Conservation (phyloP, 2,329 filamentous ascomycete species). For the Acephala macrosclerotiorum region DNA sequence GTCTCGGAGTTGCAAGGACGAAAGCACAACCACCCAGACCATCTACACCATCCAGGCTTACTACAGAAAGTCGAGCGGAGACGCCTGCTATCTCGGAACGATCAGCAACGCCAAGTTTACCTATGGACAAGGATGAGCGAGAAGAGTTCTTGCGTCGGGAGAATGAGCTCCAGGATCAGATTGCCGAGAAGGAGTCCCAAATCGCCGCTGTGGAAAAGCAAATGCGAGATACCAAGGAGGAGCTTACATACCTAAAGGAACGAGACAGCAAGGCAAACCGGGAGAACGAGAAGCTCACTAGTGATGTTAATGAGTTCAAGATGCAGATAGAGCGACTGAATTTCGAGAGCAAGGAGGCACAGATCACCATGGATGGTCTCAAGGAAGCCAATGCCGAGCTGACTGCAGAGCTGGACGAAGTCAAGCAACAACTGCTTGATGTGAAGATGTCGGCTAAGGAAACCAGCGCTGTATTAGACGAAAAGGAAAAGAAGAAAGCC, state of each 20-base stretch:
- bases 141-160: constrained; percentile 95
- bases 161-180: constrained; percentile 96
- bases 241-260: constrained; percentile 85
- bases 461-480: constrained; percentile 85
- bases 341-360: constrained; percentile 95
- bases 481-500: constrained; percentile 98
- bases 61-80: constrained; percentile 65
- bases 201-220: constrained; percentile 81
- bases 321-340: constrained; percentile 96
- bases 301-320: constrained; percentile 89
- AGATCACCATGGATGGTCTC: constrained; percentile 96
- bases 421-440: constrained; percentile 95
- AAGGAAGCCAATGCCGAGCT: constrained; percentile 96
- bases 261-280: constrained; percentile 83
- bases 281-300: constrained; percentile 86
- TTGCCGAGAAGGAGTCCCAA: constrained; percentile 89
- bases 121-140: constrained; percentile 93
- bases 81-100: constrained; percentile 77
- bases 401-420: constrained; percentile 88
- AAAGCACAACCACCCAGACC: constrained; percentile 57
- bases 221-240: constrained; percentile 83
- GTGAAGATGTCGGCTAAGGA: constrained; percentile 97
- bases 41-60: constrained; percentile 66
- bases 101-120: constrained; percentile 84
- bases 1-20: constrained; percentile 59